Percentiles rank a stretch among this genome's conserved stretches.
These are phyloP conservation scores for Cladosporium oxysporum DNA, from an alignment of 2,329 filamentous ascomycete genomes.

Conservation along the genomic window DNA sequence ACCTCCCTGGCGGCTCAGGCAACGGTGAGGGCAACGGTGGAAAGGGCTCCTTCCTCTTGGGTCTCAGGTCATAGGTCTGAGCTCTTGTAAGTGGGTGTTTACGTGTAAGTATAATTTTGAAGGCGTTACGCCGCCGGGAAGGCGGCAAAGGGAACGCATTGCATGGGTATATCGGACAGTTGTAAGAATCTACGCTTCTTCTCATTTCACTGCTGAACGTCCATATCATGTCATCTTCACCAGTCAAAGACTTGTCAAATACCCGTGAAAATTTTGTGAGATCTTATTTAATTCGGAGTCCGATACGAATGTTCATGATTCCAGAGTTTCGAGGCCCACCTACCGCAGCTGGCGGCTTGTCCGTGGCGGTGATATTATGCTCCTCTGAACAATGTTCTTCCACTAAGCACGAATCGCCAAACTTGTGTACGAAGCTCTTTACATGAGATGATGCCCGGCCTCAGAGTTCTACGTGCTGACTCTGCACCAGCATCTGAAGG, in stretches of 20 bases:
- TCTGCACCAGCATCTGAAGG: too few species aligned
- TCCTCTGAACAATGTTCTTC: background rate
- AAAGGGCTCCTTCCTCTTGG: constrained; percentile 64
- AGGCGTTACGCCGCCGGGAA: constrained; percentile 10
- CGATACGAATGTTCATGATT: background rate
- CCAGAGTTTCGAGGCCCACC: background rate
- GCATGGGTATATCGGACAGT: constrained; percentile 18
- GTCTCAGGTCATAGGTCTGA: constrained; percentile 56
- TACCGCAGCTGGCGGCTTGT: background rate
- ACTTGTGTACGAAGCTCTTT: too few species aligned
- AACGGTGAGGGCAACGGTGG: constrained; percentile 46
- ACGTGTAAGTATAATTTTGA: constrained; percentile 17
- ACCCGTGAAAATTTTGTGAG: background rate
- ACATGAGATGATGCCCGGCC: background rate
- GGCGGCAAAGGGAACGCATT: constrained; percentile 17
- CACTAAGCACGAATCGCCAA: background rate
- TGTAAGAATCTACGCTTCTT: constrained; percentile 20
- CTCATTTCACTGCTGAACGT: background rate
- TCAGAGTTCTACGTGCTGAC: background rate
- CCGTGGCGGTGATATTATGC: background rate
- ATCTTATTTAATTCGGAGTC: background rate
- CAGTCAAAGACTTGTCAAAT: background rate
- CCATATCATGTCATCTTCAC: background rate
- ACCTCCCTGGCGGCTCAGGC: constrained; percentile 73
- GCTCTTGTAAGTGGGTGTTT: constrained; percentile 4